These are phyloP conservation scores for Apophysomyces sp. DNA, from an alignment of 371 early-diverging fungal species.

Conservation along the genomic window DNA sequence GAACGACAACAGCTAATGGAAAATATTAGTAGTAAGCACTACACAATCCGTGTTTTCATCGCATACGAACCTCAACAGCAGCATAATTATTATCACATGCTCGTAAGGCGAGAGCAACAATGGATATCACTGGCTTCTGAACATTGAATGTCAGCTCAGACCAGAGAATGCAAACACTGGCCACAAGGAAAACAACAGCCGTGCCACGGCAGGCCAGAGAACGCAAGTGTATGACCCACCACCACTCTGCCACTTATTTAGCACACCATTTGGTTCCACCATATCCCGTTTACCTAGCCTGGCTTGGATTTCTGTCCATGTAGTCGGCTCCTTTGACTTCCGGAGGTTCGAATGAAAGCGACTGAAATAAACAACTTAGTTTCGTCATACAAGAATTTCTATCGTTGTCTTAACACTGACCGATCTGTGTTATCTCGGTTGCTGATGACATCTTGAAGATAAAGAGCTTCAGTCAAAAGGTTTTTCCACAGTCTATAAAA, in stretches of 20 bases:
- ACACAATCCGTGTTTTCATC: not conserved
- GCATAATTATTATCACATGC: constrained; percentile 54
- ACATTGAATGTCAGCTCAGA: constrained; percentile 88
- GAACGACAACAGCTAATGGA: constrained; percentile 66
- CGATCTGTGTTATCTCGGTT: constrained; percentile 59
- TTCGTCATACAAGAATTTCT: too few relatives aligned
- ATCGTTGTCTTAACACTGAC: too few relatives aligned
- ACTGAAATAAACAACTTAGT: too few relatives aligned
- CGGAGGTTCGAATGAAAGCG: constrained; percentile 52
- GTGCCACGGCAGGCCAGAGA: constrained; percentile 62
- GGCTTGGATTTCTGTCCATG: constrained; percentile 12
- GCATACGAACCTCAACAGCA: constrained; percentile 49
- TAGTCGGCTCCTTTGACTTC: constrained; percentile 12
- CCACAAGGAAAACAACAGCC: constrained; percentile 56
- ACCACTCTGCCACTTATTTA: constrained; percentile 61
- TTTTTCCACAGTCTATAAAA: constrained; percentile 61
- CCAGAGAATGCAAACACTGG: constrained; percentile 83
- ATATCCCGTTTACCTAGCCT: constrained; percentile 8
- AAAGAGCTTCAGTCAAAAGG: constrained; percentile 63
- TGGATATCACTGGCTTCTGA: constrained; percentile 53
- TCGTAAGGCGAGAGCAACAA: constrained; percentile 49
- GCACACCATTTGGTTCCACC: not conserved
- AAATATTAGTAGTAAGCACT: not conserved
- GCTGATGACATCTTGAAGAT: constrained; percentile 72
- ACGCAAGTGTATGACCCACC: constrained; percentile 78